These are phyloP conservation scores for Tuber indicum DNA, from an alignment of 495 filamentous ascomycete species.

Conservation along the genomic window DNA sequence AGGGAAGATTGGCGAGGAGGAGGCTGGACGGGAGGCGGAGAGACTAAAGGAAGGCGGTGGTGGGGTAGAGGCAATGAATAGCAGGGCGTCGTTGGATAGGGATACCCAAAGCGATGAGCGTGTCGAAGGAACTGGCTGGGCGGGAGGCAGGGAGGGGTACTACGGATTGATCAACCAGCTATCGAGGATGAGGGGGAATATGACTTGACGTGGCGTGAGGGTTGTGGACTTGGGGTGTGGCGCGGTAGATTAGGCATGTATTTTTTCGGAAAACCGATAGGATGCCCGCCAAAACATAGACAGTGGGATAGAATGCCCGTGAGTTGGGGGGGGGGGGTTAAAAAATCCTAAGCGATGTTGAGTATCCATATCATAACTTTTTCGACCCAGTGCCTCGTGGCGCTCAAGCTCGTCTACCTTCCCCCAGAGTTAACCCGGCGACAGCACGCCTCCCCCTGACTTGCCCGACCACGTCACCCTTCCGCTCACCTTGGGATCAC, in stretches of 20 bases:
- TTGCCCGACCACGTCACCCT: too few relatives aligned
- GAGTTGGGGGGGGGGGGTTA: too few relatives aligned
- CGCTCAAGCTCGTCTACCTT: too few relatives aligned
- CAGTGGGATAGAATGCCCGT: too few relatives aligned
- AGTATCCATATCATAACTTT: too few relatives aligned
- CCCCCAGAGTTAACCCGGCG: too few relatives aligned
- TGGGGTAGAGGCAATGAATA: neutral
- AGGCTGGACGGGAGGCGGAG: conserved; percentile 45
- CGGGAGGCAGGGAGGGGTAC: conserved; percentile 37
- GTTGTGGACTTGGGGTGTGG: neutral
- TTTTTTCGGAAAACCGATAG: neutral
- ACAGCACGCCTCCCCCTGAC: too few relatives aligned
- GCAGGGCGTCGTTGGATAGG: conserved; percentile 10
- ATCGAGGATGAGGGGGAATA: conserved; percentile 64
- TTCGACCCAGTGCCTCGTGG: too few relatives aligned
- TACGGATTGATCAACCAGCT: conserved; percentile 75
- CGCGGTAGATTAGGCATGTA: neutral
- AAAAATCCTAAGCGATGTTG: too few relatives aligned
- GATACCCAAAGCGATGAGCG: conserved; percentile 33
- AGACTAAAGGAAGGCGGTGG: conserved; percentile 22
- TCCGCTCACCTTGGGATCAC: too few relatives aligned
- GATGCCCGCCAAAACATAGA: too few relatives aligned
- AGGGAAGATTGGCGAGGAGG: conserved; percentile 51
- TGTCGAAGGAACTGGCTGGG: conserved; percentile 36
- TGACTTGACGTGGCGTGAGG: conserved; percentile 45